These are phyloP conservation scores for Pseudoscleropodium purum DNA, from an alignment of 225 moss, liverwort and hornwort genomes.

Conservation along the genomic window DNA sequence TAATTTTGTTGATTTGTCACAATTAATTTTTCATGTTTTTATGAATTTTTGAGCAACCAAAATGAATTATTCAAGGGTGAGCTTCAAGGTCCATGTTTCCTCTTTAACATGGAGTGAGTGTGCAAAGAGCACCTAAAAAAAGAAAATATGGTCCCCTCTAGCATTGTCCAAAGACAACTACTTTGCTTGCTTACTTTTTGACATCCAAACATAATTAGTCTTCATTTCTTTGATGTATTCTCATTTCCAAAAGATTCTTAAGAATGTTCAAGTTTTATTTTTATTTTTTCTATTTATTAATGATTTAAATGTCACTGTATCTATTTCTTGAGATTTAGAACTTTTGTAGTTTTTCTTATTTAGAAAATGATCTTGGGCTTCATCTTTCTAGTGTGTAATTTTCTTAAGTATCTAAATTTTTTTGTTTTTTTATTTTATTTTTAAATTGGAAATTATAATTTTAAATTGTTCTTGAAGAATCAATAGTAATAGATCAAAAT, in stretches of 20 bases:
- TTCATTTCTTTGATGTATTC: neutral
- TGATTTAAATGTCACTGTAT: too few relatives aligned
- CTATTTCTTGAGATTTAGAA: too few relatives aligned
- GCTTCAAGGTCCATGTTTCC: neutral
- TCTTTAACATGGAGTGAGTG: neutral
- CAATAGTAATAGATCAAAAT: too few relatives aligned
- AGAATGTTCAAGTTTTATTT: neutral
- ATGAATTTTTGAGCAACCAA: neutral
- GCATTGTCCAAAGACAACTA: neutral
- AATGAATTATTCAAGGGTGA: neutral
- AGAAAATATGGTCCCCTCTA: neutral
- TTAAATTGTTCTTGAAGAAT: too few relatives aligned
- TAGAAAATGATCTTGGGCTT: too few relatives aligned
- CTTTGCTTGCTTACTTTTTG: neutral
- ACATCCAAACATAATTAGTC: neutral
- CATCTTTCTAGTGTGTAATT: too few relatives aligned
- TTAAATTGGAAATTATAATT: too few relatives aligned
- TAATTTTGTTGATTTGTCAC: neutral
- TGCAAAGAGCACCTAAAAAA: neutral
- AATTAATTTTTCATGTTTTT: neutral
- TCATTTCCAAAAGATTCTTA: neutral
- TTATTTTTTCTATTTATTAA: neutral
- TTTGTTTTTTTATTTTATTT: too few relatives aligned
- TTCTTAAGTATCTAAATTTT: too few relatives aligned
- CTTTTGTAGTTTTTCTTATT: too few relatives aligned